Conservation (phyloP, 352 stramenopile genomes). For the Blastocystis sp. region DNA sequence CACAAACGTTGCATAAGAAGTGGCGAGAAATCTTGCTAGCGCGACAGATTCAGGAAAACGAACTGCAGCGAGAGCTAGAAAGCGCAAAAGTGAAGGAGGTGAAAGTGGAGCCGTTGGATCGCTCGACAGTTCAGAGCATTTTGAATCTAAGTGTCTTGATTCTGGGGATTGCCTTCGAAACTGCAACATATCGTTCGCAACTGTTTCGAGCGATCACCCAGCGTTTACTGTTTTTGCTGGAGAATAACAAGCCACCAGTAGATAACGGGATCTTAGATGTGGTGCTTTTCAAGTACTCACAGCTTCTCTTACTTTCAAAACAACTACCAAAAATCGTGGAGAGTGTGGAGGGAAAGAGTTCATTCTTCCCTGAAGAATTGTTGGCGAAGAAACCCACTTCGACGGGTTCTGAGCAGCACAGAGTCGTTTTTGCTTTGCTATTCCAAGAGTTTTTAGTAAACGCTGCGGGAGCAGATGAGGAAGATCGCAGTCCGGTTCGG, state of each 20-base stretch:
- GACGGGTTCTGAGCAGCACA: neutral
- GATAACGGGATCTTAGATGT: neutral
- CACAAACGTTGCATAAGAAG: neutral
- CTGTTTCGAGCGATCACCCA: constrained; percentile 14
- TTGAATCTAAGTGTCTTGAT: neutral
- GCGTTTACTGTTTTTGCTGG: neutral
- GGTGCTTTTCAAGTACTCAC: neutral
- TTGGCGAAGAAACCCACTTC: neutral
- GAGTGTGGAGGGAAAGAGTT: neutral
- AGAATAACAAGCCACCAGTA: neutral
- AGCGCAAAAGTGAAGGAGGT: neutral
- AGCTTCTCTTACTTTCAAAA: neutral
- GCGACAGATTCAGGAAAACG: neutral
- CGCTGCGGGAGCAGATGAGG: neutral
- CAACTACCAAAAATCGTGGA: neutral
- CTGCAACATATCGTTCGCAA: neutral
- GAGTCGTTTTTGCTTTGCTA: neutral
- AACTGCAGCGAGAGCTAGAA: neutral
- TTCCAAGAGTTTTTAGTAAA: neutral
- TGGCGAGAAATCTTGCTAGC: neutral
- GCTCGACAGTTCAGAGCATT: neutral
- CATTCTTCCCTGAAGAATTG: neutral
- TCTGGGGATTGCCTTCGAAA: neutral
- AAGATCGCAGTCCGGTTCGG: neutral
- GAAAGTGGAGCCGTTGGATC: neutral